Evolutionary conservation across 2,329 filamentous ascomycete species (phyloP).

Genomic region (Apiospora hydei): DNA sequence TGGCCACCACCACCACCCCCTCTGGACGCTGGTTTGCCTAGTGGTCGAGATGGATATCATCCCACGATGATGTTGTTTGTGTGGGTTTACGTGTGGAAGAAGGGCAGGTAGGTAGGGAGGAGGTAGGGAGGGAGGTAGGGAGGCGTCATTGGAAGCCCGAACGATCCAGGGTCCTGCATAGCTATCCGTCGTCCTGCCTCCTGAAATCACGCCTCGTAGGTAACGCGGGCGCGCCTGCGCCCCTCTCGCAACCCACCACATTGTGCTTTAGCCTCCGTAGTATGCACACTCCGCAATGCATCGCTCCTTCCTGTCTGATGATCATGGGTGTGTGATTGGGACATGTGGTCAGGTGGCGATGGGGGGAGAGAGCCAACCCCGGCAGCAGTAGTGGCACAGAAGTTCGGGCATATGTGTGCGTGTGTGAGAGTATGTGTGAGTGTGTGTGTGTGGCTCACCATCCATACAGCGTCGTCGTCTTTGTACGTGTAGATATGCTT

Average conservation of each 20-base stretch:
- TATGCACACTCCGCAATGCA: slow-evolving; percentile 18
- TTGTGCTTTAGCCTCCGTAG: slow-evolving; percentile 4
- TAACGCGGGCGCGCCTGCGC: slow-evolving; percentile 9
- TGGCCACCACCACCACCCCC: not conserved
- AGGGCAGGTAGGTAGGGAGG: not conserved
- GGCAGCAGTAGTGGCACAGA: not conserved
- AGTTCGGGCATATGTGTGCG: slow-evolving; percentile 6
- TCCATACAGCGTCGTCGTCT: slow-evolving; percentile 4
- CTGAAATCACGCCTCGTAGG: slow-evolving; percentile 12
- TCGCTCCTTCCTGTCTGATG: slow-evolving; percentile 6
- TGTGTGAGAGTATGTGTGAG: not conserved
- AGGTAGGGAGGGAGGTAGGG: not conserved
- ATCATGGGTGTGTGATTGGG: slow-evolving; percentile 15
- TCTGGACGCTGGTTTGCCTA: not conserved
- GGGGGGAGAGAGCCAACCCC: not conserved
- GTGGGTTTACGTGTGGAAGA: not conserved
- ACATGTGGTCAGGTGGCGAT: slow-evolving; percentile 21
- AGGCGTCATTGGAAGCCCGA: slow-evolving; percentile 13
- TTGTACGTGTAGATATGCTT: slow-evolving; percentile 12
- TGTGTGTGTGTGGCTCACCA: slow-evolving; percentile 8
- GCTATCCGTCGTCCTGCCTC: slow-evolving; percentile 7
- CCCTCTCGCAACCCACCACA: slow-evolving; percentile 20
- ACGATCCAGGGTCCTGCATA: slow-evolving; percentile 17
- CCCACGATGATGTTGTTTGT: slow-evolving; percentile 5
- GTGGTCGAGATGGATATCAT: not conserved